Base-by-base conservation (phyloP, 2,329 filamentous ascomycete genomes). In the Nothomitra cinnamomea region DNA sequence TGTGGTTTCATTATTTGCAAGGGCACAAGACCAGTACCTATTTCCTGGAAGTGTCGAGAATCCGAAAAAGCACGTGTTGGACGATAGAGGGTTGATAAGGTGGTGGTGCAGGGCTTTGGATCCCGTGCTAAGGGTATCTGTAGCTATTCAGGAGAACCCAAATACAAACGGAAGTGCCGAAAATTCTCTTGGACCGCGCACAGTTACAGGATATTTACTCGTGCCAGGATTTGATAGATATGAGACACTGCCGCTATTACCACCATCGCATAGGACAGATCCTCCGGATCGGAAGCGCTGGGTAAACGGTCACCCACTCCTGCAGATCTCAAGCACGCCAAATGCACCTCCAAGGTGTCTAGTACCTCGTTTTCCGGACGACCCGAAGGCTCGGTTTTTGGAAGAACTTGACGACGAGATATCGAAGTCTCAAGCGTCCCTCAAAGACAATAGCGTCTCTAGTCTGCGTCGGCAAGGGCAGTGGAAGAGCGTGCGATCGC, bases 21-120 rank as follows among this genome's bases (percentile, higher is more conserved):
- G 92, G 56, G 82, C 92, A 0, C 92, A 96, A 64, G 81, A 83
- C 52, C 92, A 96, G 63, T 98, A 98, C 61, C 76, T 98, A 13
- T 98, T 96, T 64, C 89, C 92, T 0, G 87, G 87, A 0, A 96
- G 90, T 62, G 79, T 88, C 40, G 82, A 94, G 56, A 90, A 95
- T 64, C 67, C 69, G 17, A 78, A 78, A 1, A 98, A 98, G 64
- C 92, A 98, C 69, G 83, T 98, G 0, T 72, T 96, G 7, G 87
- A 95, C 61, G 92, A 98, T 61, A 76, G 88, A 32, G 87, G 85
- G 0, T 71, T 98, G 52, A 86, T 98, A 19, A 87, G 83, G 61
- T 98, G 92, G 92, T 98, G 92, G 92, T 95, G 88, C 63, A 82
- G 79, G 15, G 85, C 90, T 10, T 69, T 95, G 12, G 83, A 95